These are phyloP conservation scores for Arabidopsis hybrid DNA, from an alignment of 441 rosid genomes.

Conservation along the genomic window DNA sequence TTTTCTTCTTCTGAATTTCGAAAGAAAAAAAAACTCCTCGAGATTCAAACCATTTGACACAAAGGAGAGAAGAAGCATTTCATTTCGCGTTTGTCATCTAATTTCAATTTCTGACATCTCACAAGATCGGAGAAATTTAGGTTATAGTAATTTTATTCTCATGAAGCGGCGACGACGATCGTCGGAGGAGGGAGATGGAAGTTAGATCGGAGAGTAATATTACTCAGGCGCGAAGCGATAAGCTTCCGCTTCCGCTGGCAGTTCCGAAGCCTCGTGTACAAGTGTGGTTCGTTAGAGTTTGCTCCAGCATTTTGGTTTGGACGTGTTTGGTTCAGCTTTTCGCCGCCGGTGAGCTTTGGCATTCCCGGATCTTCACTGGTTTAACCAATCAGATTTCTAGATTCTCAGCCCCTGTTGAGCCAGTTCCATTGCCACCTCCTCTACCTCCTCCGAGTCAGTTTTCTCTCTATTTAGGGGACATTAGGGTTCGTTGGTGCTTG, in stretches of 20 bases:
- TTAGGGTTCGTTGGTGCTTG: constrained; percentile 15
- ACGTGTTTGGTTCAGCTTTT: constrained; percentile 97
- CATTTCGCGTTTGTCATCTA: constrained; percentile 40
- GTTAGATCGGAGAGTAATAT: constrained; percentile 70
- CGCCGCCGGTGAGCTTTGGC: constrained; percentile 92
- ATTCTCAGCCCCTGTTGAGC: constrained; percentile 48
- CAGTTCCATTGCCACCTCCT: constrained; percentile 56
- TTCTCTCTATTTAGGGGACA: neutral
- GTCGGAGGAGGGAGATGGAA: constrained; percentile 70
- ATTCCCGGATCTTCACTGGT: constrained; percentile 62
- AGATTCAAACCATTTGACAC: constrained; percentile 36
- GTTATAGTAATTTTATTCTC: constrained; percentile 17
- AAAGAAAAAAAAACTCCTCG: neutral
- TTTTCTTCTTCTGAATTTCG: neutral
- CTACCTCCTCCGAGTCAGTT: constrained; percentile 67
- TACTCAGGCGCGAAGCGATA: constrained; percentile 59
- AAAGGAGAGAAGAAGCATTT: constrained; percentile 28
- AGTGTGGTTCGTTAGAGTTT: constrained; percentile 88
- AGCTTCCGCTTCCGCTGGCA: constrained; percentile 52
- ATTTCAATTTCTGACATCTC: constrained; percentile 1
- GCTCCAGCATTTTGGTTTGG: constrained; percentile 94
- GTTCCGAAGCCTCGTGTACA: constrained; percentile 71
- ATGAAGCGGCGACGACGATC: constrained; percentile 79
- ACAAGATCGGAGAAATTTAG: constrained; percentile 29
- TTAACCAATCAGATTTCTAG: constrained; percentile 56